A percentile compares a stretch with the other conserved stretches of the same genome.
Evolutionary conservation across 495 filamentous ascomycete genomes (phyloP).

Genomic region (Pyrenula aspistea): DNA sequence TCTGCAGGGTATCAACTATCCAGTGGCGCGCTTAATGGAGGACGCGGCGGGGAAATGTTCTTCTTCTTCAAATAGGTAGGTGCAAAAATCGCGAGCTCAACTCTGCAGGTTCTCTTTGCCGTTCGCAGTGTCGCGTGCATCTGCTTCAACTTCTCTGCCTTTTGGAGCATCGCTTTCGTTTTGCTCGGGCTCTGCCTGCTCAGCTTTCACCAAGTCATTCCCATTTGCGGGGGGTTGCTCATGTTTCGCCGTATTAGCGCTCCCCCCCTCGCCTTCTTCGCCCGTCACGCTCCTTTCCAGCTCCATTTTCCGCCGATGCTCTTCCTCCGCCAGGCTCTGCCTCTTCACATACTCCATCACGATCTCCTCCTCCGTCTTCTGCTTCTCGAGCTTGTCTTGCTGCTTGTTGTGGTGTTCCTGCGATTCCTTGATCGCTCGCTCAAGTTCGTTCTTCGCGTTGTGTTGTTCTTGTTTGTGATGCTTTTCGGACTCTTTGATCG

Average conservation of each 20-base stretch:
- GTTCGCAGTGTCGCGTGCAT: no score
- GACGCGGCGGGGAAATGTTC: no score
- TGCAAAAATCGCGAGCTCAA: no score
- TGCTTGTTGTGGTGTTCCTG: constrained; percentile 17
- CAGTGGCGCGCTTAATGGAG: no score
- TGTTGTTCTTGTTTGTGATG: constrained; percentile 12
- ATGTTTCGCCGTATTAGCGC: not conserved
- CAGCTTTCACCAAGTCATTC: no score
- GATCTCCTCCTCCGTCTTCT: constrained; percentile 55
- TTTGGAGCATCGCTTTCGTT: no score
- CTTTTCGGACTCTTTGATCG: constrained; percentile 31
- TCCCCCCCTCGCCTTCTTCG: not conserved
- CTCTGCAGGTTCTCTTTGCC: no score
- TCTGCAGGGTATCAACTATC: no score
- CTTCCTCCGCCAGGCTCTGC: constrained; percentile 59
- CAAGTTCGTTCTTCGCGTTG: constrained; percentile 33
- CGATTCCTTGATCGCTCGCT: constrained; percentile 32
- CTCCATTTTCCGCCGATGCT: constrained; percentile 27
- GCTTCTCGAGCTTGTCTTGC: constrained; percentile 23
- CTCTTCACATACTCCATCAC: constrained; percentile 68
- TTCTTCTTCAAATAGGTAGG: constrained; percentile 16
- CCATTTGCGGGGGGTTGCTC: no score
- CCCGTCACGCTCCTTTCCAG: no score
- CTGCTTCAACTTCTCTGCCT: no score
- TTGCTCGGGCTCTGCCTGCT: no score